These are phyloP conservation scores for Rosa rugosa DNA, from an alignment of 306 rosid species.

Conservation along the genomic window DNA sequence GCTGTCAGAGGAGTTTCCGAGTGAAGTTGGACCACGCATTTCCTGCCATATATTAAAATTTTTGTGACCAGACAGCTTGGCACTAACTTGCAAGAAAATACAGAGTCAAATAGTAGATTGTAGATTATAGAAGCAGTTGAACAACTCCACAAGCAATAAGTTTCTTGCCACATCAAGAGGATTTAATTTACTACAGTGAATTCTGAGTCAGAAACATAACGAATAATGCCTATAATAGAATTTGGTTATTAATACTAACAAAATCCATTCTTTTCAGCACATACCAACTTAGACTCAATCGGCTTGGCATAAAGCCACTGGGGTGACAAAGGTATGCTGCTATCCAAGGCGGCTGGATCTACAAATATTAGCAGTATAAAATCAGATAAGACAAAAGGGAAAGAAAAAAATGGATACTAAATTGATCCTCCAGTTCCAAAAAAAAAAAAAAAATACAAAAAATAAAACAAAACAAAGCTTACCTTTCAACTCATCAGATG, in stretches of 20 bases:
- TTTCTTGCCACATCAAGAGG: not conserved
- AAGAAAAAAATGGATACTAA: not conserved
- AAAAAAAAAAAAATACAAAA: not conserved
- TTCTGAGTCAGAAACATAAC: not conserved
- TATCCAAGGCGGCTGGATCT: constrained; percentile 48
- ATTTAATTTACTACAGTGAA: constrained; percentile 3
- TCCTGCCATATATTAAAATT: constrained; percentile 35
- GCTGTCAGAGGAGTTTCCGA: constrained; percentile 41
- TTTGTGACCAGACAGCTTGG: not conserved
- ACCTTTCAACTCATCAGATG: constrained; percentile 53
- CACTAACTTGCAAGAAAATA: not conserved
- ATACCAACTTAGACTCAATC: constrained; percentile 54
- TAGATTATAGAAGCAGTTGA: not conserved
- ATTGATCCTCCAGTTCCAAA: not conserved
- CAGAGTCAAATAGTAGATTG: not conserved
- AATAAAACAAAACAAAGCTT: not conserved
- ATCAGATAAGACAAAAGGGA: constrained; percentile 19
- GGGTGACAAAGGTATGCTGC: constrained; percentile 60
- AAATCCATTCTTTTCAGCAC: constrained; percentile 9
- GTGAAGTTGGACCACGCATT: constrained; percentile 40
- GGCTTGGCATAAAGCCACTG: constrained; percentile 72
- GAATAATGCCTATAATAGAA: not conserved
- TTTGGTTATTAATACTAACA: not conserved
- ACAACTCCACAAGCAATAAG: not conserved
- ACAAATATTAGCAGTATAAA: constrained; percentile 20